Evolutionary conservation across 208 protist species (phyloP), one percentile per base, ranked within the genome.

Genomic region (Balamuthia mandrillaris): DNA sequence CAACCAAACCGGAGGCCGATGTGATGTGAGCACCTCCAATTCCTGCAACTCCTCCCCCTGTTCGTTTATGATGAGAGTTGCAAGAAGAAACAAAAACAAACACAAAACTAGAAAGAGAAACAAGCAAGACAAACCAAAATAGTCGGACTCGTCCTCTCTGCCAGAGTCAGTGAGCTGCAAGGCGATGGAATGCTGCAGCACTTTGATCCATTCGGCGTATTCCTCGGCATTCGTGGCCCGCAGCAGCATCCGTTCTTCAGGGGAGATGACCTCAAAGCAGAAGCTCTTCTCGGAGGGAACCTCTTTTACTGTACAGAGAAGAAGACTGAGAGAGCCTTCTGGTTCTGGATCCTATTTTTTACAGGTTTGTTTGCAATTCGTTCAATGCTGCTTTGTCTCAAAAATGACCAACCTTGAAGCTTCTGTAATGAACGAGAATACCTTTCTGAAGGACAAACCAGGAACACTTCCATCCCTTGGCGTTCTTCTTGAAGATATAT

Each of bases 381-480:
- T n/a, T n/a, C n/a, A n/a, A n/a, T n/a, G n/a, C n/a, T n/a, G n/a
- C n/a, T n/a, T n/a, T n/a, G n/a, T n/a, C n/a, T n/a, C n/a, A n/a
- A n/a, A n/a, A n/a, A n/a, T n/a, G n/a, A n/a, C n/a, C 16, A 5
- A 79, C 70, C 70, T 60, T 79, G 47, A 79, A 44, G 75, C 66
- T 65, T 39, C 51, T 60, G 37, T 82, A 82, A 39, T 82, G 66
- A 33, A 82, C 51, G 31, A 82, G 52, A 39, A 66, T 60, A 18
- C 75, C 75, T 39, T 44, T 65, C 54, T 82, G 52, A 42, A 82
- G 47, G 52, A 82, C 75, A 42, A 82, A 82, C 75, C 75, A 82
- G 52, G 52, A 65, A 24, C 75, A 66, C 75, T 82, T 82, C 75
- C 75, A 82, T 27, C 54, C 75, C 33, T 65, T 60, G 3, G n/a